These are phyloP conservation scores for Fistulinella prunicolor DNA, from an alignment of 768 basidiomycete genomes.

Conservation along the genomic window DNA sequence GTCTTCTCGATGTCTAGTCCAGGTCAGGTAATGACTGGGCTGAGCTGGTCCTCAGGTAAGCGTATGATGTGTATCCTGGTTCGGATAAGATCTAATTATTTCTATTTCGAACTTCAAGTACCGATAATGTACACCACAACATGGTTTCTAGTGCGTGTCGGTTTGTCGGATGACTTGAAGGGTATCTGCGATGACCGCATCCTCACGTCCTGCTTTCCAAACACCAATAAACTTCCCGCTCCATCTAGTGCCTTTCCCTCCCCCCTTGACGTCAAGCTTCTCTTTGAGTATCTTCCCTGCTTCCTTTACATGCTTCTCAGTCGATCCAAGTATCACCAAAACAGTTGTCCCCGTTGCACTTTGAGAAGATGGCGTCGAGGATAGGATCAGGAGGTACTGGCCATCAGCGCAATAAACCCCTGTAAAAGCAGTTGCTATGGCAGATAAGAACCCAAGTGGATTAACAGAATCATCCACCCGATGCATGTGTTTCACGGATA, in stretches of 20 bases:
- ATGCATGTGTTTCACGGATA: slow-evolving; percentile 50
- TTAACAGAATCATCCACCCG: slow-evolving; percentile 60
- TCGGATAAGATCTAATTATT: too few relatives aligned
- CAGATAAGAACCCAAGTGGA: slow-evolving; percentile 56
- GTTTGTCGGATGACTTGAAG: slow-evolving; percentile 13
- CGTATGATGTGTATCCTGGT: too few relatives aligned
- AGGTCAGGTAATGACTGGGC: too few relatives aligned
- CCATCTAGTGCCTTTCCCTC: slow-evolving; percentile 74
- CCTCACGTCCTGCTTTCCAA: slow-evolving; percentile 26
- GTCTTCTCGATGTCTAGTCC: too few relatives aligned
- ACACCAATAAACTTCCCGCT: slow-evolving; percentile 67
- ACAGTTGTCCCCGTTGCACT: slow-evolving; percentile 47
- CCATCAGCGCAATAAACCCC: slow-evolving; percentile 20
- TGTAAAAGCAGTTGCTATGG: slow-evolving; percentile 50
- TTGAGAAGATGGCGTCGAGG: slow-evolving; percentile 62
- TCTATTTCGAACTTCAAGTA: too few relatives aligned
- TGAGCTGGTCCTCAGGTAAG: too few relatives aligned
- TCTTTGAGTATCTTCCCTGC: slow-evolving; percentile 55
- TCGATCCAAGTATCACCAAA: slow-evolving; percentile 58
- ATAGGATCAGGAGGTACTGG: slow-evolving; percentile 50
- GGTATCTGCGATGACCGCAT: slow-evolving; percentile 14
- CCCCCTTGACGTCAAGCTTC: slow-evolving; percentile 66
- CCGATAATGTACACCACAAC: too few relatives aligned
- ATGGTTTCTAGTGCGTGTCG: too few relatives aligned
- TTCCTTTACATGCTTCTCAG: slow-evolving; percentile 57